Evolutionary conservation across 352 stramenopile genomes (phyloP).

Genomic region (Phytophthora pistaciae): DNA sequence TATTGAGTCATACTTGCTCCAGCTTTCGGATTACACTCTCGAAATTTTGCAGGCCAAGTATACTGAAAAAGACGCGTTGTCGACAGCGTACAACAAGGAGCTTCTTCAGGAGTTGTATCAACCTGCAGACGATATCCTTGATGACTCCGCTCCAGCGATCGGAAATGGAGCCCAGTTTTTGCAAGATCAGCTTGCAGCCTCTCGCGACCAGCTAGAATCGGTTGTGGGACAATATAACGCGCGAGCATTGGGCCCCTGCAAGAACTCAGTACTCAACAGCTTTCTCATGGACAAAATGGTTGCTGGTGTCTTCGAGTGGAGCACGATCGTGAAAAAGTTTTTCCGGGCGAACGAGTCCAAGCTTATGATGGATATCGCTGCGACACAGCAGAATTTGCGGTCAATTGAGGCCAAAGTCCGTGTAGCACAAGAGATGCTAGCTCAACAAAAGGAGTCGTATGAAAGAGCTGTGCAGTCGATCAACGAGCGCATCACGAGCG

Average conservation of each 20-base stretch:
- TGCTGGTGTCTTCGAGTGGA: slow-evolving; percentile 68
- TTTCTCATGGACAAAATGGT: slow-evolving; percentile 66
- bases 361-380: slow-evolving; percentile 46
- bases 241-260: slow-evolving; percentile 38
- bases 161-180: slow-evolving; percentile 50
- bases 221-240: slow-evolving; percentile 59
- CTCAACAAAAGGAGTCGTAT: slow-evolving; percentile 73
- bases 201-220: slow-evolving; percentile 41
- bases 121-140: slow-evolving; percentile 12
- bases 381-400: slow-evolving; percentile 54
- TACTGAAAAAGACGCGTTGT: slow-evolving; percentile 44
- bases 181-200: slow-evolving; percentile 46
- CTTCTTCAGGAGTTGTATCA: slow-evolving; percentile 57
- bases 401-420: slow-evolving; percentile 67
- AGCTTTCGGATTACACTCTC: slow-evolving; percentile 66
- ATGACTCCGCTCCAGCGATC: slow-evolving; percentile 8
- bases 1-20: slow-evolving; percentile 48
- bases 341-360: slow-evolving; percentile 59
- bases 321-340: slow-evolving; percentile 48
- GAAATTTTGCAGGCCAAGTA: slow-evolving; percentile 42
- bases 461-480: slow-evolving; percentile 69
- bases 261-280: slow-evolving; percentile 42
- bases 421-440: slow-evolving; percentile 62
- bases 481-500: slow-evolving; percentile 55
- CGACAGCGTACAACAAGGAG: slow-evolving; percentile 52